phyloP scores from a whole-genome alignment of 1,139 yeast species.

The Pneumocystis canis region DNA sequence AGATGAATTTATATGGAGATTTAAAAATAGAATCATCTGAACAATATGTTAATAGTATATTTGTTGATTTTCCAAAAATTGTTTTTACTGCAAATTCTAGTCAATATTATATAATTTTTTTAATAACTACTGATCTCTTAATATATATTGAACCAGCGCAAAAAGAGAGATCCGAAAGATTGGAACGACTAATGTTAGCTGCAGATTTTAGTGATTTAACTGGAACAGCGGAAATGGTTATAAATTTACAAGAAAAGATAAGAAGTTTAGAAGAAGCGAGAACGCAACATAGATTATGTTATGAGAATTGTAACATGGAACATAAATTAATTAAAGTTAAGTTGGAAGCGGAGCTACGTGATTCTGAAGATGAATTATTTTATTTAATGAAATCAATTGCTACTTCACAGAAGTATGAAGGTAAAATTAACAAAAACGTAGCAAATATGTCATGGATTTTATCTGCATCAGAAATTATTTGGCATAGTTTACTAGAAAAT shows the following conservation, averaged over 20 bases:
- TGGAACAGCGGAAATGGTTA: conserved; percentile 40
- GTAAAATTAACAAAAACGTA: conserved; percentile 25
- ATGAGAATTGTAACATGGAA: conserved; percentile 4
- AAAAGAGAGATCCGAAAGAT: conserved; percentile 40
- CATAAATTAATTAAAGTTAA: conserved; percentile 16
- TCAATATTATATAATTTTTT: conserved; percentile 56
- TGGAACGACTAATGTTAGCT: conserved; percentile 53
- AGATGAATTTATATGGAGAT: conserved; percentile 13
- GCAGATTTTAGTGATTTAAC: conserved; percentile 52
- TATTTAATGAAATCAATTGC: conserved; percentile 54
- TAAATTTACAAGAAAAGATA: conserved; percentile 42
- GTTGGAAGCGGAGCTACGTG: conserved; percentile 14
- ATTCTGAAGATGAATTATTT: conserved; percentile 36
- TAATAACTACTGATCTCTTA: conserved; percentile 49
- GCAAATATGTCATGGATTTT: conserved; percentile 43
- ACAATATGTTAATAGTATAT: conserved; percentile 31
- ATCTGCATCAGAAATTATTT: conserved; percentile 53
- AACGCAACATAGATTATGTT: conserved; percentile 28
- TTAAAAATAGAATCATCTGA: conserved; percentile 7
- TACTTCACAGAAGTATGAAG: conserved; percentile 29
- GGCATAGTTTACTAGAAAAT: conserved; percentile 52
- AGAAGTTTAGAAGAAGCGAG: conserved; percentile 33
- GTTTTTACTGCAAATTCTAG: conserved; percentile 56
- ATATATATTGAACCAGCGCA: conserved; percentile 51
- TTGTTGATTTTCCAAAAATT: conserved; percentile 54